Evolutionary conservation across 306 rosid genomes (phyloP), one percentile per base, ranked within the genome.

Genomic region (Calophaca sinica): DNA sequence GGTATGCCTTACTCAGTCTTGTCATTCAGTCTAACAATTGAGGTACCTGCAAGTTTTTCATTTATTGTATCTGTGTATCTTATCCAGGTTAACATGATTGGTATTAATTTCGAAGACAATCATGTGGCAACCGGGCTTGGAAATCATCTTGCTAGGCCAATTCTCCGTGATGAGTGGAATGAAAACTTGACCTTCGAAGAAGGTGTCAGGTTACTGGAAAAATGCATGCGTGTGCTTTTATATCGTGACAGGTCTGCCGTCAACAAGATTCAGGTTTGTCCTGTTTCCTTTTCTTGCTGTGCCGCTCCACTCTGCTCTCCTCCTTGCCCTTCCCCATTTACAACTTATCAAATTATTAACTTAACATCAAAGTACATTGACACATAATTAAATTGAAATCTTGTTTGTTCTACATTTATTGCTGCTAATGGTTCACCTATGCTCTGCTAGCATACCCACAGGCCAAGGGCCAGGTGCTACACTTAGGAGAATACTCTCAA

Each of bases 151-250:
- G 97, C 99, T 53, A 86, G 96, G 57, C 99, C 99, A 51, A 87
- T 94, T 85, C 99, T 92, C 59, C 99, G 97, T 53, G 99, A 90
- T 7, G 99, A 92, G 85, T 94, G 99, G 99, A 90, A 85, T 69
- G 96, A 87, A 67, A 81, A 90, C 70, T 83, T 94, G 89, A 87
- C 90, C 72, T 90, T 87, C 46, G 99, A 90, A 89, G 99, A 92
- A 61, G 99, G 90, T 2, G 92, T 94, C 73, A 90, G 88, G 86
- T 77, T 94, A 68, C 86, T 94, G 63, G 99, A 92, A 88, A 94
- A 94, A 73, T 94, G 99, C 87, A 94, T 94, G 97, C 89, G 97
- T 33, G 96, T 94, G 49, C 96, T 94, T 50, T 88, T 94, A 7
- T 94, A 92, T 72, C 99, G 97, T 69, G 99, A 94, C 80, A 79